Base-by-base conservation (phyloP, 2,329 filamentous ascomycete species). In the Ophiocordyceps unilateralis region DNA sequence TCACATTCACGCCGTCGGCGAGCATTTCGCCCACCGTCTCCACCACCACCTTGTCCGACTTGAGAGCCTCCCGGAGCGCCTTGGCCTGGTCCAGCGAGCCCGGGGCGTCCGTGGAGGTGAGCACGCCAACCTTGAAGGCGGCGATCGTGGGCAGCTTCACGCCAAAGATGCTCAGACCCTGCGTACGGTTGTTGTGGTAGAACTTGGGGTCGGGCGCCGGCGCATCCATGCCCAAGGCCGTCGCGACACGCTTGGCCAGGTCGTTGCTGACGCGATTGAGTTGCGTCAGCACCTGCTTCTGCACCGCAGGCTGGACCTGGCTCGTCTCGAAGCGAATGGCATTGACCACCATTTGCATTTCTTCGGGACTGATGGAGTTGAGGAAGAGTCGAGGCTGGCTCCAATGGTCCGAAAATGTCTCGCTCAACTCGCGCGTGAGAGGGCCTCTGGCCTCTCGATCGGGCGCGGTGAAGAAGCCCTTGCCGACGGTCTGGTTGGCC, bases 281-380 rank as follows among this genome's bases (percentile, higher is more conserved):
- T 54, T 85, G 80, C 15, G 63, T 62, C 37, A 86, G 65, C 1
- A 82, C 74, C 48, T 83, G 83, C 49, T 71, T 59, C 59, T 76
- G 76, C 15, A 85, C 74, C 2, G 67, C 53, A 0, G 73, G 77
- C 50, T 66, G 62, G 28, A 85, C 51, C 14, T 81, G 70, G 20
- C 74, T 69, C 0, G 69, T 70, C 61, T 86, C 81, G 56, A 85
- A 84, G 23, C 81, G 76, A 43, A 85, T 75, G 0, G 78, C 80
- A 55, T 85, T 80, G 61, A 85, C 68, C 34, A 85, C 58, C 53
- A 83, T 78, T 53, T 85, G 80, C 56, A 83, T 73, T 59, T 85
- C 81, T 0, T 68, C 66, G 2, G 69, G 65, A 2, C 69, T 64
- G 41, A 86, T 64, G 0, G 78, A 83, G 67, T 85, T 85, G 68